These are phyloP conservation scores for Catenaria anguillulae DNA, from an alignment of 371 early-diverging fungal genomes.

Conservation along the genomic window DNA sequence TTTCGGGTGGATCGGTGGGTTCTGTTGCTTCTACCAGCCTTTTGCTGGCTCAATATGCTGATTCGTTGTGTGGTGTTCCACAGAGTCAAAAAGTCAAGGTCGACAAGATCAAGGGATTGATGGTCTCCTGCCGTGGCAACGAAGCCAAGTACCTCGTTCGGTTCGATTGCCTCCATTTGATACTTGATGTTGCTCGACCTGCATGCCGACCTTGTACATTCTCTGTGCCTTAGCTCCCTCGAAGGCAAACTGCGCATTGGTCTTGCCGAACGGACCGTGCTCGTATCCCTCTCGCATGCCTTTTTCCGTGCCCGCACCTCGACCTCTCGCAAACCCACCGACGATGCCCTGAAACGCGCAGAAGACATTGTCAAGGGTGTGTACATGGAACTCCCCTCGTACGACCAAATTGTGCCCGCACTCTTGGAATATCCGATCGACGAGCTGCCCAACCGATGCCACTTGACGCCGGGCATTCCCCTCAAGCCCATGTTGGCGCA, in stretches of 20 bases:
- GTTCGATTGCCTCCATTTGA: too few species aligned
- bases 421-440: constrained; percentile 61
- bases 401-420: constrained; percentile 73
- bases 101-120: constrained; percentile 61
- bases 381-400: constrained; percentile 78
- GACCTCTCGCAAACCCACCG: too few species aligned
- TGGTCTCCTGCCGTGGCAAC: constrained; percentile 64
- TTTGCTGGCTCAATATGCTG: too few species aligned
- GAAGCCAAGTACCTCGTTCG: constrained; percentile 90
- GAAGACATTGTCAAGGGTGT: constrained; percentile 70
- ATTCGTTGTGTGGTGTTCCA: too few species aligned
- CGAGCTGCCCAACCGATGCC: constrained; percentile 50
- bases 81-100: constrained; percentile 57
- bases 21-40: neutral
- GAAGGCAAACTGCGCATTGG: constrained; percentile 97
- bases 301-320: constrained; percentile 25
- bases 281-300: constrained; percentile 75
- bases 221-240: constrained; percentile 71
- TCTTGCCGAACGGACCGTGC: constrained; percentile 87
- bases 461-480: constrained; percentile 90
- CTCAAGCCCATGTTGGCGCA: constrained; percentile 99
- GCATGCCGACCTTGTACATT: too few species aligned
- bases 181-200: neutral
- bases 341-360: constrained; percentile 45
- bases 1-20: constrained; percentile 53